Evolutionary conservation across 345 rosid species (phyloP), one percentile per base, ranked within the genome.

Genomic region (Boechera divaricarpa): DNA sequence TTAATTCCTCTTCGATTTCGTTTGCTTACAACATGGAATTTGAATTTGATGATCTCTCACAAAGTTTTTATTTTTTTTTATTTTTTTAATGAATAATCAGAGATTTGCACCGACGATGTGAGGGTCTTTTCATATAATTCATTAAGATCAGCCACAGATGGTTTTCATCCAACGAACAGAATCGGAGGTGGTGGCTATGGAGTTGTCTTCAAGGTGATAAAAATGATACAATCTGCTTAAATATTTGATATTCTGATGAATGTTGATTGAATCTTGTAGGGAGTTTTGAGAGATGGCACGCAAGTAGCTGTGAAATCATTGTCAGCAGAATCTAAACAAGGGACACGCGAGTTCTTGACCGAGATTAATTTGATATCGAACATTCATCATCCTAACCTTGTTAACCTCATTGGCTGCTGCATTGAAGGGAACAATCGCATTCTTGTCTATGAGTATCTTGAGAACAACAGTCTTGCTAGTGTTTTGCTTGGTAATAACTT

Each of bases 181-280:
- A 84, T 91, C 5, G 97, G 97, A 7, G 87, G 85, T 63, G 98
- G 98, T 45, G 97, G 95, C 56, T 94, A 80, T 80, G 98, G 98
- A 71, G 95, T 94, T 82, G 97, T 92, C 51, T 84, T 85, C 60
- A 94, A 32, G 95, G 97, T 94, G 60, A 81, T 83, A 36, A 8
- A 16, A 26, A 60, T n/a, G 21, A 21, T 77, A 18, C 10, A 66
- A 7, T 15, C 31, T 52, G 4, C 55, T 70, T 48, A 16, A 28
- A 28, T 67, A 62, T 48, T 39, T 39, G 21, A 21, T 54, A 11
- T 48, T 15, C 3, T 42, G 0, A 10, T 44, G 51, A 63, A 26
- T 69, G 52, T 10, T 33, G 35, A 31, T 32, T 62, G 44, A n/a
- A 45, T 71, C 32, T 39, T 65, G 54, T 10, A 92, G 97, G 97